Percentiles rank a stretch among this genome's conserved stretches.
Conservation (phyloP, 345 rosid genomes). For the Salix arbutifolia region DNA sequence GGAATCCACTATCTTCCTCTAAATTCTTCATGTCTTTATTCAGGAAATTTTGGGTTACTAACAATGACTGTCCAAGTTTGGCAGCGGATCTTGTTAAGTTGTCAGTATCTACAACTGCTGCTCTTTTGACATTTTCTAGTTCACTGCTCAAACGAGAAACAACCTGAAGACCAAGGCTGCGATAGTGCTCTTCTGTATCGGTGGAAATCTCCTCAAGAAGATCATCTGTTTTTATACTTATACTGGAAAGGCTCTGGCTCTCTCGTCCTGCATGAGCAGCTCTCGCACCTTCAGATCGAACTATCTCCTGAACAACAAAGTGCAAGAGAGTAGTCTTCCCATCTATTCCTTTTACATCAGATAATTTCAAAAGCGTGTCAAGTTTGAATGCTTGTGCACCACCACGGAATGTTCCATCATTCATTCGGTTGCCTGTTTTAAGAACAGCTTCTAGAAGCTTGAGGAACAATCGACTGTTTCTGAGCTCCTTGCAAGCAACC, state of each 20-base stretch:
- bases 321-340: constrained; percentile 97
- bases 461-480: constrained; percentile 75
- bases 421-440: constrained; percentile 98
- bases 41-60: constrained; percentile 58
- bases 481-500: constrained; percentile 90
- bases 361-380: constrained; percentile 87
- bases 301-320: constrained; percentile 92
- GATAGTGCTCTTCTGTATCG: constrained; percentile 63
- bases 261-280: constrained; percentile 74
- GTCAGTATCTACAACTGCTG: constrained; percentile 79
- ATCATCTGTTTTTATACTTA: constrained; percentile 70
- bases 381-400: constrained; percentile 97
- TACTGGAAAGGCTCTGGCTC: constrained; percentile 49
- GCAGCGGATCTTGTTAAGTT: constrained; percentile 66
- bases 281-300: constrained; percentile 82
- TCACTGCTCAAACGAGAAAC: constrained; percentile 72
- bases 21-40: constrained; percentile 64
- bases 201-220: constrained; percentile 52
- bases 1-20: constrained; percentile 73
- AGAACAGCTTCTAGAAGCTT: constrained; percentile 98
- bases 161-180: constrained; percentile 73
- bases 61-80: constrained; percentile 55
- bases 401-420: constrained; percentile 94
- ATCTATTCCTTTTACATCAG: constrained; percentile 92
- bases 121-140: constrained; percentile 84